phyloP scores from a whole-genome alignment of 2,329 filamentous ascomycete species.

The Sphaceloma murrayae region DNA sequence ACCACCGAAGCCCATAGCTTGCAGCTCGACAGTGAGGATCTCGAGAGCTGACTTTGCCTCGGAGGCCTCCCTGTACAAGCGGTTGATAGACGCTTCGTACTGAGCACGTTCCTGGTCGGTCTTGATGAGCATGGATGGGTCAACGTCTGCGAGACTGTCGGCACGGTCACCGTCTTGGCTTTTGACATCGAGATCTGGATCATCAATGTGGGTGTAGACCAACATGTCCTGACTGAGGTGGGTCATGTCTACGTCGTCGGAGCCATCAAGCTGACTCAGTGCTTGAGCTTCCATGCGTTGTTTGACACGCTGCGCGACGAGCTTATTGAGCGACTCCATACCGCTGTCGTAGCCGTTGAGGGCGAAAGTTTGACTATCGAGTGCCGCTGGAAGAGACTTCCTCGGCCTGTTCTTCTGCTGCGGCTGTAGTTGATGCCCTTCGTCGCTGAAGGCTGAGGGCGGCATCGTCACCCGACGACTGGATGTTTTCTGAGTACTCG shows the following conservation, averaged over 20 bases:
- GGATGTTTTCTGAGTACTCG: conserved; percentile 25
- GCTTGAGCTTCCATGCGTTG: conserved; percentile 36
- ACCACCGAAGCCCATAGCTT: conserved; percentile 34
- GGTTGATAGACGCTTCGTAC: conserved; percentile 34
- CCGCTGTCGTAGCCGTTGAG: conserved; percentile 24
- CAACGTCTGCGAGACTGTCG: conserved; percentile 2
- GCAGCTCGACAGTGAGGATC: conserved; percentile 36
- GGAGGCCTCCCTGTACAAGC: conserved; percentile 31
- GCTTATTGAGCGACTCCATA: conserved; percentile 26
- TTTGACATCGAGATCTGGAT: conserved; percentile 21
- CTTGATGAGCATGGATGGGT: conserved; percentile 16
- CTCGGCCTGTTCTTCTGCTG: conserved; percentile 18
- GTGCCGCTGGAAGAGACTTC: conserved; percentile 26
- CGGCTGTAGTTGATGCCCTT: conserved; percentile 20
- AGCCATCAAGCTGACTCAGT: conserved; percentile 23
- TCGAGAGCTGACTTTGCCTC: conserved; percentile 34
- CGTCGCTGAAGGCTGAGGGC: conserved; percentile 18
- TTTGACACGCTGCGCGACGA: conserved; percentile 27
- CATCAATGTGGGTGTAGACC: conserved; percentile 26
- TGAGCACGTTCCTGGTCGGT: conserved; percentile 25
- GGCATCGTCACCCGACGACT: conserved; percentile 28
- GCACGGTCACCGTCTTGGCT: conserved; percentile 3
- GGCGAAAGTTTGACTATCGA: conserved; percentile 19
- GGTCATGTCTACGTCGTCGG: conserved; percentile 20
- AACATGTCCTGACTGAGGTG: conserved; percentile 14